A percentile compares a stretch with the other conserved stretches of the same genome.
Conservation (phyloP, 2,329 filamentous ascomycete genomes). For the Fusarium veterinarium region DNA sequence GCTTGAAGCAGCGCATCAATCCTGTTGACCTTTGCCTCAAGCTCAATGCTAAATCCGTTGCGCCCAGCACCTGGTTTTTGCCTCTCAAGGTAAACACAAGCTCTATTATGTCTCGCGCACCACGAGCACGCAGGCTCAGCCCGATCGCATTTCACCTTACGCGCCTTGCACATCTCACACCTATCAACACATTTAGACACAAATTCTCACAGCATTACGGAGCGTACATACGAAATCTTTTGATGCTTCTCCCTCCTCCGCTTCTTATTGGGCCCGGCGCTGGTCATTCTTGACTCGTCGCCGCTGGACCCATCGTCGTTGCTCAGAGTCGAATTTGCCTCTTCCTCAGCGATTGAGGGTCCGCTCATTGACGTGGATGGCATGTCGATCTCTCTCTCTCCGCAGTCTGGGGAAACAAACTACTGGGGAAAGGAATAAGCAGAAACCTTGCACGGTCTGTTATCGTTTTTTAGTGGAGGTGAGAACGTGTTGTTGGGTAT, state of each 20-base stretch:
- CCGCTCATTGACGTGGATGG: constrained; percentile 41
- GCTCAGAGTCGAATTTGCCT: constrained; percentile 51
- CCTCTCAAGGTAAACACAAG: constrained; percentile 76
- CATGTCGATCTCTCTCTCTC: constrained; percentile 49
- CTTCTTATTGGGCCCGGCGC: constrained; percentile 48
- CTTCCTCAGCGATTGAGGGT: constrained; percentile 50
- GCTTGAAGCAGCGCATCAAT: constrained; percentile 61
- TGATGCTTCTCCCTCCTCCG: constrained; percentile 55
- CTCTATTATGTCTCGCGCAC: constrained; percentile 74
- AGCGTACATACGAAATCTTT: constrained; percentile 55
- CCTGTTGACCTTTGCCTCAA: constrained; percentile 65
- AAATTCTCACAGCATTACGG: not conserved
- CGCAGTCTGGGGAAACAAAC: constrained; percentile 29
- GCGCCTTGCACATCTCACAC: constrained; percentile 58
- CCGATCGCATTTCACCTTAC: constrained; percentile 63
- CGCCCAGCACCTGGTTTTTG: constrained; percentile 75
- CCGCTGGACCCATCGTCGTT: constrained; percentile 53
- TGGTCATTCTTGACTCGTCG: constrained; percentile 47
- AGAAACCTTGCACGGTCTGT: constrained; percentile 22
- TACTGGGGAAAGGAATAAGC: constrained; percentile 26
- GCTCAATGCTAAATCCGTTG: constrained; percentile 71
- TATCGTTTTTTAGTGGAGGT: constrained; percentile 13
- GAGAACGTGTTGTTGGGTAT: constrained; percentile 3
- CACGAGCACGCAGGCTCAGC: constrained; percentile 74
- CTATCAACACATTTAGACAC: constrained; percentile 36